Evolutionary conservation across 106 monocot genomes (phyloP).

Genomic region (Dendrobium catenatum): DNA sequence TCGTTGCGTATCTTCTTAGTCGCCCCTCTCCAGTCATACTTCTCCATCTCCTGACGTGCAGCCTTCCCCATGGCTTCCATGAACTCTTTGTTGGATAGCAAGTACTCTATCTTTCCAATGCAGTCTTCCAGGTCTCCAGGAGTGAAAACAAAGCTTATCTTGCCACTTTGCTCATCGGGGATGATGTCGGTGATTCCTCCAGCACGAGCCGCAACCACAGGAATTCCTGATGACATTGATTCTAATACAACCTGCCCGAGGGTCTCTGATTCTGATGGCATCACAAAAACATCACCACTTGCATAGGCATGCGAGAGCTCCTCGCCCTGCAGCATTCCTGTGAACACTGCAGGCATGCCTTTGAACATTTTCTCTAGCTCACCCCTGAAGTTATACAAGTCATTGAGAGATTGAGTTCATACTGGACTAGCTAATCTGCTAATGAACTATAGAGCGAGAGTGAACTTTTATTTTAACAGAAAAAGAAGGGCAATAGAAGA

Average conservation of each 20-base stretch:
- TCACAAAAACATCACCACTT: constrained; percentile 78
- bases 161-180: constrained; percentile 67
- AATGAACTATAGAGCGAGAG: no score
- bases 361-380: constrained; percentile 84
- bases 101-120: constrained; percentile 44
- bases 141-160: constrained; percentile 66
- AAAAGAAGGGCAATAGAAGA: no score
- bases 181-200: constrained; percentile 90
- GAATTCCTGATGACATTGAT: constrained; percentile 84
- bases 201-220: constrained; percentile 83
- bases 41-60: constrained; percentile 84
- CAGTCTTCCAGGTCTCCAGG: constrained; percentile 87
- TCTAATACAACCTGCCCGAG: constrained; percentile 83
- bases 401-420: neutral
- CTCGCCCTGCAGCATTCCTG: constrained; percentile 93
- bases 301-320: constrained; percentile 93
- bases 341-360: constrained; percentile 85
- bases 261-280: constrained; percentile 96
- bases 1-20: constrained; percentile 73
- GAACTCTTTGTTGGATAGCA: constrained; percentile 39
- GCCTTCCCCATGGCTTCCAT: constrained; percentile 59
- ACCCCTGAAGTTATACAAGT: constrained; percentile 22
- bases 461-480: no score
- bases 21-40: constrained; percentile 78
- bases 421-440: no score